Base-by-base conservation (phyloP, 2,329 filamentous ascomycete species). In the Neonectria faginata region DNA sequence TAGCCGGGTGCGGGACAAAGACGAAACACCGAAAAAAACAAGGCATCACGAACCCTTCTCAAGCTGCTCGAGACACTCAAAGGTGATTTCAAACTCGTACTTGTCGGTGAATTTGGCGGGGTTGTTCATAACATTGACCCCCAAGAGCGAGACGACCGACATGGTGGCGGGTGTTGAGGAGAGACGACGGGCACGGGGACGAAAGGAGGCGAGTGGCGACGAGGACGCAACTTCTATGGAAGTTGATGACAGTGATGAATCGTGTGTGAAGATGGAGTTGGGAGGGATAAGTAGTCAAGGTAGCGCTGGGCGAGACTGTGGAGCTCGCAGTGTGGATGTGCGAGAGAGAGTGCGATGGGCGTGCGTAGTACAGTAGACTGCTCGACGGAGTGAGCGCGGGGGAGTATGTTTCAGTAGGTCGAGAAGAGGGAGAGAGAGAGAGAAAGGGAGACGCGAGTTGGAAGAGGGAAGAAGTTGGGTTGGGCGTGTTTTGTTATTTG, bases 51-150 rank as follows among this genome's bases (percentile, higher is more conserved):
- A 80, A 94, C 94, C 94, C 82, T 97, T 97, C 79, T 97, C 92
- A 42, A 99, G 88, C 72, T 91, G 89, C 84, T 99, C 96, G 25
- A 98, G 89, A 76, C 96, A 98, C 82, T 99, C 96, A 69, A 99
- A 99, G 18, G 96, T 99, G 79, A 99, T 98, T 82, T 99, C 95
- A 73, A 99, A 97, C 80, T 96, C 90, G 80, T 99, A 99, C 59
- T 93, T 90, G 79, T 95, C 92, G 74, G 89, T 91, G 83, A 99
- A 98, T 73, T 92, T 89, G 76, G 96, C 94, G 76, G 96, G 96
- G 84, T 99, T 99, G 88, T 99, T 98, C 79, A 94, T 86, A 73
- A 99, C 92, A 81, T 96, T 92, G 76, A 99, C 96, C 77, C 95
- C 95, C 72, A 99, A 89, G 65, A 99, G 90, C 73, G 94, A 97